Conservation (phyloP, 768 basidiomycete species). For the Xerocomus spinulosus region DNA sequence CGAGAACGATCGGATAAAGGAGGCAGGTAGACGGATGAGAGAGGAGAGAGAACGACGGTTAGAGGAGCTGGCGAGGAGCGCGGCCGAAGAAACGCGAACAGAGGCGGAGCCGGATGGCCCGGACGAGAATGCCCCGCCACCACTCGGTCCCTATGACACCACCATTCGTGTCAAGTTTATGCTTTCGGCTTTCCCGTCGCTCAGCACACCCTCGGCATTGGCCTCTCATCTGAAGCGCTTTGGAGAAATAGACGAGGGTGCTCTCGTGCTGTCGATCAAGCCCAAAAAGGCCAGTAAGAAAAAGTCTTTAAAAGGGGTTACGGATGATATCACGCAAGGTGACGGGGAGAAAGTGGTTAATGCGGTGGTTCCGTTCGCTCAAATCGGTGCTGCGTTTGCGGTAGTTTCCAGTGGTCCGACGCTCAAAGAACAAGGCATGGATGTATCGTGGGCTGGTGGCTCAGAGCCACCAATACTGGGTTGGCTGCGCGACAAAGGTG, state of each 20-base stretch:
- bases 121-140: conserved; percentile 51
- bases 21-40: conserved; percentile 62
- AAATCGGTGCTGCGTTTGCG: conserved; percentile 71
- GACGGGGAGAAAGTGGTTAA: conserved; percentile 49
- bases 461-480: conserved; percentile 64
- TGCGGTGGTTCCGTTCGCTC: conserved; percentile 72
- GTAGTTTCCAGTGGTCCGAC: conserved; percentile 60
- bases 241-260: conserved; percentile 56
- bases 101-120: conserved; percentile 30
- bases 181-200: conserved; percentile 45
- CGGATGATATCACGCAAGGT: conserved; percentile 39
- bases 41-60: conserved; percentile 62
- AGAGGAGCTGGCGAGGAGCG: conserved; percentile 37
- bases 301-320: conserved; percentile 31
- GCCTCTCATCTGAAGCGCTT: conserved; percentile 50
- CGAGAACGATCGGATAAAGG: conserved; percentile 70
- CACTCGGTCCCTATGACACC: conserved; percentile 65
- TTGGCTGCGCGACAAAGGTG: conserved; percentile 71
- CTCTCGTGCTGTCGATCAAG: conserved; percentile 67
- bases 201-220: conserved; percentile 18
- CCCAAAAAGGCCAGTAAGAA: conserved; percentile 40
- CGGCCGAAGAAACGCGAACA: conserved; percentile 27
- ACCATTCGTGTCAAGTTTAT: conserved; percentile 71
- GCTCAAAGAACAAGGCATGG: conserved; percentile 55
- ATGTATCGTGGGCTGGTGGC: conserved; percentile 70